Evolutionary conservation across 768 basidiomycete species (phyloP).

Genomic region (Boletus tomentosulus): DNA sequence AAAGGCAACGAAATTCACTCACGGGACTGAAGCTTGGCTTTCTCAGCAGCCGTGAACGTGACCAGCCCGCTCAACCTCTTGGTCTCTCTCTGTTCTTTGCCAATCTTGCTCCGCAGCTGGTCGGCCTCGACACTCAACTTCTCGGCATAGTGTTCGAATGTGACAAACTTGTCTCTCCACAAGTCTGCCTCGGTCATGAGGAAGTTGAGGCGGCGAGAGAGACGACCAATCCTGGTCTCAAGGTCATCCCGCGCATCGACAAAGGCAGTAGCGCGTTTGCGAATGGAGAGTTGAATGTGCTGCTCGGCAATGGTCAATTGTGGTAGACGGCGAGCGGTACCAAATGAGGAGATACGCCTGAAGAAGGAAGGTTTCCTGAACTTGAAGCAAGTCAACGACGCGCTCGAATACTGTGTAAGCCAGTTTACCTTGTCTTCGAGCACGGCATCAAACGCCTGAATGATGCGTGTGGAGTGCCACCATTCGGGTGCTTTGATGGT

Average conservation of each 20-base stretch:
- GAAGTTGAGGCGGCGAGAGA: slow-evolving; percentile 83
- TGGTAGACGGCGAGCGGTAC: slow-evolving; percentile 63
- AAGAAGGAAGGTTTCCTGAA: slow-evolving; percentile 87
- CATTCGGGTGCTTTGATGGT: slow-evolving; percentile 87
- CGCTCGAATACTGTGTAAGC: background rate
- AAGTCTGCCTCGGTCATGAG: slow-evolving; percentile 87
- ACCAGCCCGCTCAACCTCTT: slow-evolving; percentile 79
- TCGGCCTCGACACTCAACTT: slow-evolving; percentile 82
- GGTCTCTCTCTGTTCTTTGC: slow-evolving; percentile 87
- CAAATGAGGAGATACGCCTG: slow-evolving; percentile 78
- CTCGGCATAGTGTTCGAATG: slow-evolving; percentile 92
- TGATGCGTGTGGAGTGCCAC: slow-evolving; percentile 92
- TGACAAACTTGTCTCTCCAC: slow-evolving; percentile 92
- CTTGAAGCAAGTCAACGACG: slow-evolving; percentile 34
- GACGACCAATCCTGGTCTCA: slow-evolving; percentile 88
- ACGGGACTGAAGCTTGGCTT: slow-evolving; percentile 75
- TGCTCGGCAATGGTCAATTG: slow-evolving; percentile 78
- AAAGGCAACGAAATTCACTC: slow-evolving; percentile 29
- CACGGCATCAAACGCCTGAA: slow-evolving; percentile 85
- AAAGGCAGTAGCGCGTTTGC: slow-evolving; percentile 90
- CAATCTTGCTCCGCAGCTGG: slow-evolving; percentile 82
- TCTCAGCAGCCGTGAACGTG: slow-evolving; percentile 73
- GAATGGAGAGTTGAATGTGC: slow-evolving; percentile 81
- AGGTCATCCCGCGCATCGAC: slow-evolving; percentile 92
- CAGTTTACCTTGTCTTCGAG: slow-evolving; percentile 71